Conservation (phyloP, 225 moss, liverwort and hornwort genomes). For the Asterella californica region DNA sequence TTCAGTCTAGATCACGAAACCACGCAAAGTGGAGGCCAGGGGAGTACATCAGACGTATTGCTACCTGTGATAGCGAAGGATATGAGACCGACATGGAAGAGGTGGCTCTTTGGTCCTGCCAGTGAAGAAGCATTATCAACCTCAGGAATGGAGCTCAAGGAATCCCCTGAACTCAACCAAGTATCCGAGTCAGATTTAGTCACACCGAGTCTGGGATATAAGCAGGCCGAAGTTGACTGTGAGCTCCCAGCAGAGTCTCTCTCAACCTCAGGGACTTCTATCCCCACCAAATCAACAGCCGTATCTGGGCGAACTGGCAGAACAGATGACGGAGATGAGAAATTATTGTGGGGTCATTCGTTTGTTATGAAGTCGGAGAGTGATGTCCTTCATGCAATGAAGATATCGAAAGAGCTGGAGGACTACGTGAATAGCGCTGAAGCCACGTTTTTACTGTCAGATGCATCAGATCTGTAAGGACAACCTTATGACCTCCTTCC, state of each 20-base stretch:
- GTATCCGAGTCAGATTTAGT: neutral
- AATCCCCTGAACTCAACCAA: neutral
- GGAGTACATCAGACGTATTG: neutral
- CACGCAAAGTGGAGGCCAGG: no score
- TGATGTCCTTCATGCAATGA: neutral
- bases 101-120: slow-evolving; percentile 26
- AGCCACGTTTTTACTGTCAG: slow-evolving; percentile 11
- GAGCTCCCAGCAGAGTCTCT: neutral
- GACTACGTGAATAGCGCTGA: slow-evolving; percentile 21
- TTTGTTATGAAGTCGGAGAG: neutral
- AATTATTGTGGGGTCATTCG: neutral
- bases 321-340: slow-evolving; percentile 2
- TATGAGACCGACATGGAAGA: slow-evolving; percentile 14
- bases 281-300: neutral
- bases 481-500: neutral
- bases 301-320: neutral
- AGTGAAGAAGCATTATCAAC: neutral
- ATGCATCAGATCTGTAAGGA: slow-evolving; percentile 26
- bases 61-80: slow-evolving; percentile 5
- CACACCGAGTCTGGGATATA: neutral
- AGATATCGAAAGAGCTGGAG: slow-evolving; percentile 15
- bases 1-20: neutral
- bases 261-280: neutral
- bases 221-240: neutral
- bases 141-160: neutral